phyloP scores from a whole-genome alignment of 192 early-diverging fungal species.

The Backusella morwellensis region DNA sequence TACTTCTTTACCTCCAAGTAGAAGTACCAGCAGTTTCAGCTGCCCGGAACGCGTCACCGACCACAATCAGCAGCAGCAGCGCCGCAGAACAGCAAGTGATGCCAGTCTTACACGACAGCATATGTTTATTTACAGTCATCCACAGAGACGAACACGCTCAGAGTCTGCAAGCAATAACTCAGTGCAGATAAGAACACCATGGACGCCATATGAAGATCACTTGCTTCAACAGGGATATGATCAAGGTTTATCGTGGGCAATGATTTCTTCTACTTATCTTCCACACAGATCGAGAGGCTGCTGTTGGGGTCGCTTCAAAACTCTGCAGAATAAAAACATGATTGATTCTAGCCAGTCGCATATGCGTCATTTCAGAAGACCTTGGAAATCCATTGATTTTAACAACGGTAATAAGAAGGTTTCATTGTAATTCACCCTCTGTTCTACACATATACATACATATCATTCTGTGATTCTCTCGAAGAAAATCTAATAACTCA shows the following conservation, averaged over 20 bases:
- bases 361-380: slow-evolving; percentile 18
- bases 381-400: slow-evolving; percentile 15
- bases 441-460: neutral
- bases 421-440: neutral
- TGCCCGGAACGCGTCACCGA: neutral
- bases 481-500: slow-evolving; percentile 4
- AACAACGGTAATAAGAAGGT: neutral
- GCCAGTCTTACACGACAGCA: slow-evolving; percentile 9
- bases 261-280: slow-evolving; percentile 27
- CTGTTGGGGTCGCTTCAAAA: slow-evolving; percentile 29
- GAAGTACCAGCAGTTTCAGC: slow-evolving; percentile 2
- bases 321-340: slow-evolving; percentile 23
- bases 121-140: slow-evolving; percentile 13
- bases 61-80: neutral
- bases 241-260: slow-evolving; percentile 29
- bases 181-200: slow-evolving; percentile 25
- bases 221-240: slow-evolving; percentile 27
- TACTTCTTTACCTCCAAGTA: neutral
- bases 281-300: slow-evolving; percentile 27
- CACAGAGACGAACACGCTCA: neutral
- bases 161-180: neutral
- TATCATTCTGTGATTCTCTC: neutral
- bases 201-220: slow-evolving; percentile 26
- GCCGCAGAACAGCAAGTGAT: slow-evolving; percentile 12
- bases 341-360: slow-evolving; percentile 15